Evolutionary conservation across 768 basidiomycete genomes (phyloP).

Genomic region (Trametes villosa): DNA sequence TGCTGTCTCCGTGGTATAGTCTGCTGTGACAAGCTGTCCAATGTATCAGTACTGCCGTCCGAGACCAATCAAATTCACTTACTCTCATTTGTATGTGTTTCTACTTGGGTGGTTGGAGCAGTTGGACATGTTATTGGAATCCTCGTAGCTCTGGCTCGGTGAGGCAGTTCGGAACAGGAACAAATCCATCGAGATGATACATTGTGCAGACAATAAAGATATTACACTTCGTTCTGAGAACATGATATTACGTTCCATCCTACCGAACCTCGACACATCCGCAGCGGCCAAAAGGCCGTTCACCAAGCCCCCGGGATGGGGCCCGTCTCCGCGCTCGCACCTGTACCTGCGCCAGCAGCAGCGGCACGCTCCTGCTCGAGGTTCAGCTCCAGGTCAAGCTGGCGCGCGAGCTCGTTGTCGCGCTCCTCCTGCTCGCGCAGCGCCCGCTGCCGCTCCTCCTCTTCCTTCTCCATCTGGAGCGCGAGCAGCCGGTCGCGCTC

Average conservation of each 20-base stretch:
- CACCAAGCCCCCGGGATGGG: slow-evolving; percentile 7
- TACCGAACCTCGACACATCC: too few species aligned
- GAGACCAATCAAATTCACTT: slow-evolving; percentile 13
- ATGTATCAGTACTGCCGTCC: slow-evolving; percentile 24
- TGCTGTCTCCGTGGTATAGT: slow-evolving; percentile 23
- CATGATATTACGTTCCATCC: too few species aligned
- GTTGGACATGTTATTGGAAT: too few species aligned
- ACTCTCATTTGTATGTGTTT: too few species aligned
- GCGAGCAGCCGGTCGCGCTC: slow-evolving; percentile 28
- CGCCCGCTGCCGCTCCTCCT: slow-evolving; percentile 50
- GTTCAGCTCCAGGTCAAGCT: slow-evolving; percentile 59
- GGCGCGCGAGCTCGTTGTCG: slow-evolving; percentile 51
- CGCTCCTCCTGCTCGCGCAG: slow-evolving; percentile 43
- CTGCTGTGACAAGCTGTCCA: slow-evolving; percentile 25
- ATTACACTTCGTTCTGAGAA: too few species aligned
- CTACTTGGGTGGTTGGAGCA: too few species aligned
- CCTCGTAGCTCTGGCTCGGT: too few species aligned
- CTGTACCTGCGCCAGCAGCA: background rate
- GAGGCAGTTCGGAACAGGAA: too few species aligned
- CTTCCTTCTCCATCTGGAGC: slow-evolving; percentile 32
- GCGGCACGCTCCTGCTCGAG: slow-evolving; percentile 24
- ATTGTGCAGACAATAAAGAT: too few species aligned
- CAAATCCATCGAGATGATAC: too few species aligned
- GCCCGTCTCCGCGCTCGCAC: background rate
- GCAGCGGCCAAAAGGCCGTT: too few species aligned